Conservation (phyloP, 2,329 filamentous ascomycete species). For the Bipolaris gigantea region DNA sequence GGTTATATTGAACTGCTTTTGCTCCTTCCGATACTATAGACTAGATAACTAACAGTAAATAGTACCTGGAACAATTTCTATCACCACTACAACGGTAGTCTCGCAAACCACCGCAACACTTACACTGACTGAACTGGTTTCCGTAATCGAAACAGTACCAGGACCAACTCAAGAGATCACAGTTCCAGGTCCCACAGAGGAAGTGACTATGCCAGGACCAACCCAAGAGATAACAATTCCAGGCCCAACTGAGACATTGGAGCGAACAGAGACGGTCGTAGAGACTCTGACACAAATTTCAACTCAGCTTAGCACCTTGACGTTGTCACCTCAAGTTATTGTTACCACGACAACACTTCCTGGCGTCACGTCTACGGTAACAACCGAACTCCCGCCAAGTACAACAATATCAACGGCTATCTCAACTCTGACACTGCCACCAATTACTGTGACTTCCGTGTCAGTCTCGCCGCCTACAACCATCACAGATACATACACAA, state of each 20-base stretch:
- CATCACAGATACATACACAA: constrained; percentile 8
- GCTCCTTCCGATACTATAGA: not conserved
- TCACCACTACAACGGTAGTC: constrained; percentile 17
- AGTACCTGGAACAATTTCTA: constrained; percentile 14
- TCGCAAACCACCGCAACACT: constrained; percentile 12
- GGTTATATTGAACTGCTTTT: not conserved
- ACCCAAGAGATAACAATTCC: constrained; percentile 6
- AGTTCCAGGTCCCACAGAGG: constrained; percentile 4
- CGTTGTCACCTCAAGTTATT: constrained; percentile 17
- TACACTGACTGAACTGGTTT: constrained; percentile 8
- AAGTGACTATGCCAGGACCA: not conserved
- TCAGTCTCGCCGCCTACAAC: constrained; percentile 10
- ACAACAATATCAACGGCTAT: constrained; percentile 25
- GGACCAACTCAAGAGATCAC: not conserved
- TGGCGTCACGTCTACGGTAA: constrained; percentile 16
- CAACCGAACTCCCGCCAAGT: constrained; percentile 17
- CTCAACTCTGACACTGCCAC: constrained; percentile 21
- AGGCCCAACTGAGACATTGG: constrained; percentile 9
- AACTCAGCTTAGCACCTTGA: constrained; percentile 24
- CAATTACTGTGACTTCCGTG: constrained; percentile 7
- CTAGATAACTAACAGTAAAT: not conserved
- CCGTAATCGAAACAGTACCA: constrained; percentile 6
- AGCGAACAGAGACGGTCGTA: constrained; percentile 10
- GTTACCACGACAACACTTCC: constrained; percentile 23
- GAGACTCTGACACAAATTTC: constrained; percentile 21